phyloP scores from a whole-genome alignment of 805 yeast species.

The Suhomyces vadensis region DNA sequence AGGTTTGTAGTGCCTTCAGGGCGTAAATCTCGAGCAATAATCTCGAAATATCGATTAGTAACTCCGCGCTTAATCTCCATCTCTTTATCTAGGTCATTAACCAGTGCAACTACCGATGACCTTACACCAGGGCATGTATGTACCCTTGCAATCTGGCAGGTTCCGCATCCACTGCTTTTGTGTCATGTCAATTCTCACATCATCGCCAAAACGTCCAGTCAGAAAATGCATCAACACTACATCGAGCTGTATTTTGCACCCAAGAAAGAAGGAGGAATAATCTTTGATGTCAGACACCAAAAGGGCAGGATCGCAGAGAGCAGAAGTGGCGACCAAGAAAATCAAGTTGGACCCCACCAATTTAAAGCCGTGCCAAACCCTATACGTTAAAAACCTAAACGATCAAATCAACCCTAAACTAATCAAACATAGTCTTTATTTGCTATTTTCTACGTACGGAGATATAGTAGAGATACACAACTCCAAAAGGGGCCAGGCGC shows the following conservation, averaged over 20 bases:
- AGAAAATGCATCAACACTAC: neutral
- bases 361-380: slow-evolving; percentile 41
- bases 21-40: no score
- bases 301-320: neutral
- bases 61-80: no score
- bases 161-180: no score
- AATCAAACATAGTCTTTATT: slow-evolving; percentile 54
- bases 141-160: no score
- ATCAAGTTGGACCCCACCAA: slow-evolving; percentile 12
- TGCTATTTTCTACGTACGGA: slow-evolving; percentile 63
- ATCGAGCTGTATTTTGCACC: neutral
- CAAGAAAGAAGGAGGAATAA: no score
- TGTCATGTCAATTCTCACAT: neutral
- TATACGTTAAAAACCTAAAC: slow-evolving; percentile 60
- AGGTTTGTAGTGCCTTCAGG: no score
- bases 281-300: neutral
- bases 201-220: neutral
- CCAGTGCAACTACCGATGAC: no score
- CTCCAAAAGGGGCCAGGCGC: slow-evolving; percentile 66
- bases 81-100: no score
- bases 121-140: no score
- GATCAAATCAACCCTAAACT: slow-evolving; percentile 49
- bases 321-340: slow-evolving; percentile 7
- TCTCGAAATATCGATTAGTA: no score
- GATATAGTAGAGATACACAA: slow-evolving; percentile 58